Base-by-base conservation (phyloP, 2,329 filamentous ascomycete genomes). In the Sporothrix variecibatus region DNA sequence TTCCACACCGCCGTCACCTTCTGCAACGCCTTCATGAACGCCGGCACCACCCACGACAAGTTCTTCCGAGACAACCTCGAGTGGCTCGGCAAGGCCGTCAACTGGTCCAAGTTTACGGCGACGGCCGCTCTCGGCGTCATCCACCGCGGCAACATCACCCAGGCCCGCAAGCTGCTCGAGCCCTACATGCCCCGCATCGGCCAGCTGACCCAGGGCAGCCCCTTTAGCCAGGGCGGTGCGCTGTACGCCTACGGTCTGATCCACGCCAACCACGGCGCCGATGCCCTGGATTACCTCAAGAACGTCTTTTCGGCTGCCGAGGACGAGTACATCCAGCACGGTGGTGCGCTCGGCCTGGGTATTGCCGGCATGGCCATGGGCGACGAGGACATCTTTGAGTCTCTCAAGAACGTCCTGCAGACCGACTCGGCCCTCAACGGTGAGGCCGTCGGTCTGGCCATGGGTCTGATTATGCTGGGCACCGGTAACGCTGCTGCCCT, bases 21-120 rank as follows among this genome's bases (percentile, higher is more conserved):
- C 80, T 96, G 95, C 80, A 98, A 98, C 80, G 96, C 95, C 12
- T 98, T 99, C 82, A 99, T 99, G 96, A 97, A 99, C 81, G 95
- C 97, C 72, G 97, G 96, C 75, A 99, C 96, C 0, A 98, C 95
- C 0, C 96, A 97, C 79, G 96, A 99, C 84, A 97, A 95, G 80
- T 99, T 99, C 85, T 98, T 99, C 90, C 90, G 97, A 8, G 94
- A 98, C 80, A 99, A 99, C 81, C 85, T 99, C 31, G 96, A 99
- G 78, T 99, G 96, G 96, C 85, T 99, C 3, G 95, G 95, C 75
- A 99, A 98, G 86, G 96, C 96, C 34, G 94, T 98, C 67, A 99
- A 99, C 85, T 99, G 96, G 96, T 98, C 95, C 75, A 99, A 99
- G 82, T 99, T 99, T 82, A 98, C 96, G 0, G 96, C 96, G 17